phyloP scores from a whole-genome alignment of 805 yeast genomes.

The Candida taoyuanica region DNA sequence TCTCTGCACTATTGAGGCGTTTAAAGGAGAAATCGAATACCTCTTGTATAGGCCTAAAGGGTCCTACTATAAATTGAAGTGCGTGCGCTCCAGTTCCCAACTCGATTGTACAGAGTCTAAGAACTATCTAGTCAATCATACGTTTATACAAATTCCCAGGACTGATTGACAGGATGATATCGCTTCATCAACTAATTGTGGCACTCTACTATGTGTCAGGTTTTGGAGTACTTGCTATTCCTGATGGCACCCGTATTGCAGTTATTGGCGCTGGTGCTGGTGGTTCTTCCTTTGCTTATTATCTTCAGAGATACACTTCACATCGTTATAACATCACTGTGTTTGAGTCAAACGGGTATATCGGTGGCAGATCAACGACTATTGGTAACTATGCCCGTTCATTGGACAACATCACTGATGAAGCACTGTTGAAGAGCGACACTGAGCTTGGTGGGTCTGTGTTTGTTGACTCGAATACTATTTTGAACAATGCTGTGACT shows the following conservation, averaged over 20 bases:
- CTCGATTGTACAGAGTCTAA: no score
- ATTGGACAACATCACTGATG: conserved; percentile 18
- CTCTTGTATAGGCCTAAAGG: no score
- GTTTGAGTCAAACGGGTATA: conserved; percentile 34
- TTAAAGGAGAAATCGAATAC: no score
- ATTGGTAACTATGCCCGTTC: conserved; percentile 18
- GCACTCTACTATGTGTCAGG: no score
- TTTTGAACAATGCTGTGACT: conserved; percentile 34
- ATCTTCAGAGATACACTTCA: conserved; percentile 36
- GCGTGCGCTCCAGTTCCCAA: no score
- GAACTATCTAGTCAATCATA: no score
- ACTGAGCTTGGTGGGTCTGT: conserved; percentile 45
- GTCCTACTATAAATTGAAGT: not conserved
- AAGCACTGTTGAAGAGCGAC: conserved; percentile 12
- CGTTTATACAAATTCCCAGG: not conserved
- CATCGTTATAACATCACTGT: conserved; percentile 35
- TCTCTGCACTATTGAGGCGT: no score
- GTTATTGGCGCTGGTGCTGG: conserved; percentile 51
- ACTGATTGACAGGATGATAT: not conserved
- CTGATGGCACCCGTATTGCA: conserved; percentile 28
- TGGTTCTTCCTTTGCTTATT: conserved; percentile 44
- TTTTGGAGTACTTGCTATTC: no score
- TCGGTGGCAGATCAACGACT: conserved; percentile 45
- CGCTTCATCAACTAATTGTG: no score
- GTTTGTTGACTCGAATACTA: conserved; percentile 37